Conservation (phyloP, 1,284 basidiomycete genomes). For the Neotropicomus parvogracilis region DNA sequence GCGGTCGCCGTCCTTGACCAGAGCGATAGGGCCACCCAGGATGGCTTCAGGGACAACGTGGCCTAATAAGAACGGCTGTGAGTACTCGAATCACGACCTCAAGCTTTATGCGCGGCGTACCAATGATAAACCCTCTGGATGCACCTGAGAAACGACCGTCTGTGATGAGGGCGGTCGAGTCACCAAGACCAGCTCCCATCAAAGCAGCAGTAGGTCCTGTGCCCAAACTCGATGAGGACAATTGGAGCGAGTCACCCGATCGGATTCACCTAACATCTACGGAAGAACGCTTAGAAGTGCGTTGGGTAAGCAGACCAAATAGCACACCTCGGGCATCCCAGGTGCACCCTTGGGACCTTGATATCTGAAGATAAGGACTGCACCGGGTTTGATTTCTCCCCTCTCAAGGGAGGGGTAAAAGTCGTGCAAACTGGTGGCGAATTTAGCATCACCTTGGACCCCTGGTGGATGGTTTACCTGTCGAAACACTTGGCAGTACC, state of each 20-base stretch:
- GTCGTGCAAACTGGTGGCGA: conserved; percentile 58
- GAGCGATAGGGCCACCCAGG: conserved; percentile 91
- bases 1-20: conserved; percentile 89
- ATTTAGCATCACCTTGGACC: conserved; percentile 1
- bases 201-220: conserved; percentile 83
- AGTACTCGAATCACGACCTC: not conserved
- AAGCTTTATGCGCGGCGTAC: conserved; percentile 37
- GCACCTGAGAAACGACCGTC: conserved; percentile 95
- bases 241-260: not conserved
- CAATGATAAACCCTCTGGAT: conserved; percentile 60
- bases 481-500: conserved; percentile 78
- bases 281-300: conserved; percentile 6
- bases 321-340: conserved; percentile 86
- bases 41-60: conserved; percentile 93
- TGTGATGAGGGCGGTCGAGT: conserved; percentile 89
- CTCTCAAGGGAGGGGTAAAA: conserved; percentile 83
- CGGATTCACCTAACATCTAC: conserved; percentile 47
- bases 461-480: conserved; percentile 37
- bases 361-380: conserved; percentile 88
- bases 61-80: conserved; percentile 40
- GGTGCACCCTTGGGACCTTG: conserved; percentile 95
- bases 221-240: conserved; percentile 14
- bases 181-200: conserved; percentile 89
- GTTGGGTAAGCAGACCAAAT: conserved; percentile 10
- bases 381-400: conserved; percentile 83